A percentile compares a stretch with the other conserved stretches of the same genome.
phyloP scores from a whole-genome alignment of 2,329 filamentous ascomycete genomes.

The Aureobasidium vineae region DNA sequence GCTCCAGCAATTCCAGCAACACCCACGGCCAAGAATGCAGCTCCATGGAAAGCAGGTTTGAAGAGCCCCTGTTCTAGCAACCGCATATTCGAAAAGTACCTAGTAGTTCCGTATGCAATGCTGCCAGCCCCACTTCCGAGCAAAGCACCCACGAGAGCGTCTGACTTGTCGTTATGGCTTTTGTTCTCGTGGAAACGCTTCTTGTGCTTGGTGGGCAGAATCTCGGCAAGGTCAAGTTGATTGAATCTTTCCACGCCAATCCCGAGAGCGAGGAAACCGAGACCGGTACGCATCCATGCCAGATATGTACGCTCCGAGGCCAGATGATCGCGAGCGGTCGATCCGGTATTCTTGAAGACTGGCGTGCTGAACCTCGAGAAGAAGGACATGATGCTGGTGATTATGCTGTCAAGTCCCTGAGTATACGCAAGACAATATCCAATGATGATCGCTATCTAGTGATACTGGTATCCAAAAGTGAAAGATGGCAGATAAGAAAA shows the following conservation, averaged over 20 bases:
- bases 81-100: slow-evolving; percentile 50
- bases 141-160: slow-evolving; percentile 38
- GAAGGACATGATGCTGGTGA: slow-evolving; percentile 13
- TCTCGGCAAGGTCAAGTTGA: slow-evolving; percentile 32
- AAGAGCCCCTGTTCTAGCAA: slow-evolving; percentile 48
- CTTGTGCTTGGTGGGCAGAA: slow-evolving; percentile 33
- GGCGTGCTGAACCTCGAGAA: slow-evolving; percentile 22
- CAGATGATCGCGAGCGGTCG: slow-evolving; percentile 53
- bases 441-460: no score
- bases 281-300: slow-evolving; percentile 53
- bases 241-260: slow-evolving; percentile 54
- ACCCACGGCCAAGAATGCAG: slow-evolving; percentile 34
- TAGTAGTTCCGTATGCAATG: slow-evolving; percentile 49
- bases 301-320: slow-evolving; percentile 56
- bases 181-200: slow-evolving; percentile 35
- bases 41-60: slow-evolving; percentile 35
- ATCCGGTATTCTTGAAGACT: slow-evolving; percentile 48
- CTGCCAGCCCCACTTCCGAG: slow-evolving; percentile 49
- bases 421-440: no score
- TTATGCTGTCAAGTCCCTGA: background rate
- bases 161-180: slow-evolving; percentile 18
- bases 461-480: background rate
- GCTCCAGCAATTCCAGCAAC: slow-evolving; percentile 37
- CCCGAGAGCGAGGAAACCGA: slow-evolving; percentile 54
- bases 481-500: background rate